Percentiles rank a stretch among this genome's conserved stretches.
phyloP scores from a whole-genome alignment of 2,329 filamentous ascomycete species.

The Exophiala aquamarina region DNA sequence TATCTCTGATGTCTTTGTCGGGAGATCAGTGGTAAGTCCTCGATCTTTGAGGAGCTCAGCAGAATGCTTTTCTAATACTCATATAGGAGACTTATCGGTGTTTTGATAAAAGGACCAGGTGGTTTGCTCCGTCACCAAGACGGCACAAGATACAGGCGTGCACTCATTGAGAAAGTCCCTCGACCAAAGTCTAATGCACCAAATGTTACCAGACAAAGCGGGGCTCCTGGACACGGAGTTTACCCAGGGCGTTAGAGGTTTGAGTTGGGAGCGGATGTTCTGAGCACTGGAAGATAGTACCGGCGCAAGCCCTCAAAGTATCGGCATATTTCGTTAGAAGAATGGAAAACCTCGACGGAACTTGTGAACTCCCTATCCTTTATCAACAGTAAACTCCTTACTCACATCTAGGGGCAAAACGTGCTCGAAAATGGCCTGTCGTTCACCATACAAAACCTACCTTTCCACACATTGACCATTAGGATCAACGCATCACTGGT shows the following conservation, averaged over 20 bases:
- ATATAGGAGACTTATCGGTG: conserved; percentile 16
- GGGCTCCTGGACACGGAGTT: no score
- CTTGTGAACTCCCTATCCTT: no score
- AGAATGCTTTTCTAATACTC: not conserved
- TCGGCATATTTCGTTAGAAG: not conserved
- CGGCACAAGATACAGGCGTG: conserved; percentile 11
- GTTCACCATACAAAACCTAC: no score
- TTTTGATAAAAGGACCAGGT: conserved; percentile 16
- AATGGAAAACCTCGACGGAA: conserved; percentile 35
- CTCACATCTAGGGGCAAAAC: no score
- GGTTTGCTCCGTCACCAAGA: conserved; percentile 9
- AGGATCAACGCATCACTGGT: no score
- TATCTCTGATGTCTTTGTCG: conserved; percentile 9
- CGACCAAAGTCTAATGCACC: conserved; percentile 4
- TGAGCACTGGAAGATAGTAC: no score
- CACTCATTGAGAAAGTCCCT: conserved; percentile 14
- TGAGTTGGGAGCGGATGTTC: no score
- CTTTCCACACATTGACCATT: no score
- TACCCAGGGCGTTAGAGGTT: no score
- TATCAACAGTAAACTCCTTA: no score
- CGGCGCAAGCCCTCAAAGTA: no score
- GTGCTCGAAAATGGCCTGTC: no score
- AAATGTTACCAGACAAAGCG: conserved; percentile 30
- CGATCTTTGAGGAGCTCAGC: not conserved
- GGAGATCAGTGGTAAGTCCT: conserved; percentile 10